These are phyloP conservation scores for Entomortierella beljakovae DNA, from an alignment of 192 early-diverging fungal species.

Conservation along the genomic window DNA sequence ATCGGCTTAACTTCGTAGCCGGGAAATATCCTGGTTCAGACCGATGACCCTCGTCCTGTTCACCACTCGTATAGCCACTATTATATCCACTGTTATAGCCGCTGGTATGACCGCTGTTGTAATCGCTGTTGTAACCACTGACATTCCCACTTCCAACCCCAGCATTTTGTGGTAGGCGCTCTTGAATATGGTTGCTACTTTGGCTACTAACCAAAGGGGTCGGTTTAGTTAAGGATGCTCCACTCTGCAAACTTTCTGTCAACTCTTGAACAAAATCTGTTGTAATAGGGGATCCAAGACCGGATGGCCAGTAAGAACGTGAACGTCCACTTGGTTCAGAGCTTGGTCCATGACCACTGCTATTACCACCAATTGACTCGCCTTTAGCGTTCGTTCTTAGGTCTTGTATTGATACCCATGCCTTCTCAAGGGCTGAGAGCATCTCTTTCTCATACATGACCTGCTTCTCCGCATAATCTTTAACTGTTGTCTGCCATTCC, in stretches of 20 bases:
- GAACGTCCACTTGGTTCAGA: constrained; percentile 10
- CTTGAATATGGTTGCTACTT: constrained; percentile 3
- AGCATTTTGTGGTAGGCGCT: constrained; percentile 42
- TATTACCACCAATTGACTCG: not conserved
- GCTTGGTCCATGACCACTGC: not conserved
- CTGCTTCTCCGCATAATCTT: constrained; percentile 50
- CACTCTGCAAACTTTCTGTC: constrained; percentile 1
- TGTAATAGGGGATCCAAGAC: constrained; percentile 37
- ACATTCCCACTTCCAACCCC: constrained; percentile 3
- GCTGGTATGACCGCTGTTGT: constrained; percentile 40
- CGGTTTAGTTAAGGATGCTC: not conserved
- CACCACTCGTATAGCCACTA: constrained; percentile 49
- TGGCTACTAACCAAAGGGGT: not conserved
- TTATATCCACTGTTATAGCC: constrained; percentile 37
- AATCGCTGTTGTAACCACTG: constrained; percentile 15
- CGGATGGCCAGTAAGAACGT: constrained; percentile 44
- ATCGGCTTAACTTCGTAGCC: constrained; percentile 40
- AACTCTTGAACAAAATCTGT: constrained; percentile 16
- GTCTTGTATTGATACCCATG: constrained; percentile 37
- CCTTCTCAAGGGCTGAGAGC: constrained; percentile 55
- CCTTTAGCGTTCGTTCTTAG: constrained; percentile 12
- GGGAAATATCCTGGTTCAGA: constrained; percentile 33
- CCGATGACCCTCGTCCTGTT: constrained; percentile 40
- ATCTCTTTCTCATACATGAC: constrained; percentile 57
- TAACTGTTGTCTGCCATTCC: constrained; percentile 53